Percentiles rank a stretch among this genome's conserved stretches.
These are phyloP conservation scores for Bipolaris victoriae DNA, from an alignment of 2,329 filamentous ascomycete species.

Conservation along the genomic window DNA sequence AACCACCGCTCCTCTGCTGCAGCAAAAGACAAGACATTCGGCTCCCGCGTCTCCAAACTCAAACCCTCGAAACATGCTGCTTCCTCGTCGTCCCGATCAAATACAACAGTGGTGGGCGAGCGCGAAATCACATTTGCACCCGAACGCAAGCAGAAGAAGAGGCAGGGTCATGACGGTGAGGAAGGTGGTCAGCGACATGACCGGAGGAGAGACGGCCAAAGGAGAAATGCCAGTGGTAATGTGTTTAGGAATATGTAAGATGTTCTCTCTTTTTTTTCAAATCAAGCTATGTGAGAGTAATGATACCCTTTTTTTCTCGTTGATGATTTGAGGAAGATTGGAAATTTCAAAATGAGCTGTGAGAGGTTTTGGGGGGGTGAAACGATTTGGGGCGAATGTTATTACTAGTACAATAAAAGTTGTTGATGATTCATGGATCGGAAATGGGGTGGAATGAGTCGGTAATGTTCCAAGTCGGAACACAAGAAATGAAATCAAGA, in stretches of 20 bases:
- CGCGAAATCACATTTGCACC: slow-evolving; percentile 77
- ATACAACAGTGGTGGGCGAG: slow-evolving; percentile 54
- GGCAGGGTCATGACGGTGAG: slow-evolving; percentile 29
- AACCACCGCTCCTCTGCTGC: slow-evolving; percentile 36
- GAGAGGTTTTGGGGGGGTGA: not conserved
- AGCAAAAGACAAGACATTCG: slow-evolving; percentile 63
- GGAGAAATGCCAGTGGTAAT: slow-evolving; percentile 78
- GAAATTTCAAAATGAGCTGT: too few species aligned
- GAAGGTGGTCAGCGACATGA: slow-evolving; percentile 26
- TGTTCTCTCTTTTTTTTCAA: too few species aligned
- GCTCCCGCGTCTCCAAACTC: slow-evolving; percentile 57
- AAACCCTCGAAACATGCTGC: slow-evolving; percentile 31
- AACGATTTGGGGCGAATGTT: not conserved
- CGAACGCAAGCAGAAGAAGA: slow-evolving; percentile 53
- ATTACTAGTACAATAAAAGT: too few species aligned
- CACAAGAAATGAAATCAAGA: too few species aligned
- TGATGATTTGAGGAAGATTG: too few species aligned
- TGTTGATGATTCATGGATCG: too few species aligned
- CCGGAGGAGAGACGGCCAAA: slow-evolving; percentile 57
- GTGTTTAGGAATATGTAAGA: slow-evolving; percentile 70
- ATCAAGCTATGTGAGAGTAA: not conserved
- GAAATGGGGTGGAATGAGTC: too few species aligned
- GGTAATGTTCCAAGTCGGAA: too few species aligned
- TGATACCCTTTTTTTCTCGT: not conserved
- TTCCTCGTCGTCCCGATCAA: slow-evolving; percentile 11